Percentiles rank a stretch among this genome's conserved stretches.
Conservation (phyloP, 257 asterid species). For the Solanum chmielewskii region DNA sequence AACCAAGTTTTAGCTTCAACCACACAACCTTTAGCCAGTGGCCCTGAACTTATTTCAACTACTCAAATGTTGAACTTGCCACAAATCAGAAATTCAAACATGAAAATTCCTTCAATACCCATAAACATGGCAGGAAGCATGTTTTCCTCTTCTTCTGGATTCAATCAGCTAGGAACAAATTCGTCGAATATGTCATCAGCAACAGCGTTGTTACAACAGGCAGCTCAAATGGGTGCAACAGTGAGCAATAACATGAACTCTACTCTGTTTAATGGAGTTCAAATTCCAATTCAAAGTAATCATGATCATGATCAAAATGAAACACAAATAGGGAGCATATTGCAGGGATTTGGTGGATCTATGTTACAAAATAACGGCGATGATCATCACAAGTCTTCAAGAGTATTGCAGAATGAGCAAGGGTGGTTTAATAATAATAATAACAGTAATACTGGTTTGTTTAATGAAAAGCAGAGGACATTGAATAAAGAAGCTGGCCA, state of each 20-base stretch:
- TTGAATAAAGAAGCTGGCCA: background rate
- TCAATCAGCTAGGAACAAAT: background rate
- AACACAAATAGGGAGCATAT: background rate
- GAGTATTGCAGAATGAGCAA: background rate
- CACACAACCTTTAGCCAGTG: background rate
- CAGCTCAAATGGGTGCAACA: conserved; percentile 6
- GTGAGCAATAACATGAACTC: background rate
- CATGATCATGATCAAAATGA: background rate
- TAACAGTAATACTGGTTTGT: background rate
- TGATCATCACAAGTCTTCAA: background rate
- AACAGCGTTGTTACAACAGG: conserved; percentile 1
- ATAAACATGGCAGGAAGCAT: background rate
- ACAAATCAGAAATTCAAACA: background rate
- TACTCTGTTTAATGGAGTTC: background rate
- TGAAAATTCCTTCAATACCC: background rate
- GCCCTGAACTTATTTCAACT: background rate
- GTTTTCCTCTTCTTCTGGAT: conserved; percentile 1
- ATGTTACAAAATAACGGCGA: background rate
- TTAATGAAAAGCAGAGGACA: background rate
- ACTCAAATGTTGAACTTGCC: background rate
- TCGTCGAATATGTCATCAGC: conserved; percentile 1
- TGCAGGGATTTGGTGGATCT: background rate
- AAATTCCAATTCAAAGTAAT: background rate
- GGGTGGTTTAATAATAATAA: background rate
- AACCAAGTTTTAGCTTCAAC: background rate